phyloP scores from a whole-genome alignment of 2,329 filamentous ascomycete genomes.

The Cladosporium oxysporum region DNA sequence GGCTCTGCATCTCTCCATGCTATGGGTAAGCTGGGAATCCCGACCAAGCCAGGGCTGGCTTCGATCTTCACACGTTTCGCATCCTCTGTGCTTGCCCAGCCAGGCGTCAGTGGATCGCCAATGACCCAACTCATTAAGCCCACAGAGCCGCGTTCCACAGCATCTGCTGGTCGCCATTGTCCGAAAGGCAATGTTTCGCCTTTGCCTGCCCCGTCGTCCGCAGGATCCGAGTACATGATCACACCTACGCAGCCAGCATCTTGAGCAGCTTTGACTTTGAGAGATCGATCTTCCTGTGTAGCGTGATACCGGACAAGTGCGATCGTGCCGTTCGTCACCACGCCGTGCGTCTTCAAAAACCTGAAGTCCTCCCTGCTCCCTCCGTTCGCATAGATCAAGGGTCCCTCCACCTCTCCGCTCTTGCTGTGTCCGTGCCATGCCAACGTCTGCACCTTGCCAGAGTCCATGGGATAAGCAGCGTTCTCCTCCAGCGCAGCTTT shows the following conservation, averaged over 20 bases:
- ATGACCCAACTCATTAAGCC: conserved; percentile 79
- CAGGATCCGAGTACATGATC: conserved; percentile 89
- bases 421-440: conserved; percentile 90
- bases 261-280: conserved; percentile 91
- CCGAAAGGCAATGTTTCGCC: conserved; percentile 76
- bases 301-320: conserved; percentile 81
- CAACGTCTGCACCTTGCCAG: conserved; percentile 65
- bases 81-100: conserved; percentile 69
- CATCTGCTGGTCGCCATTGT: conserved; percentile 74
- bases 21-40: conserved; percentile 87
- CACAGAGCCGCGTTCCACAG: conserved; percentile 80
- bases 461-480: conserved; percentile 62
- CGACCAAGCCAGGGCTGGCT: conserved; percentile 70
- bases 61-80: conserved; percentile 67
- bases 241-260: conserved; percentile 82
- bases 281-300: conserved; percentile 67
- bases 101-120: conserved; percentile 90
- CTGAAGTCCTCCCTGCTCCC: conserved; percentile 84
- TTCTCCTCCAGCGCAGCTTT: conserved; percentile 82
- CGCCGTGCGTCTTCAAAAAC: conserved; percentile 66
- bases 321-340: conserved; percentile 77
- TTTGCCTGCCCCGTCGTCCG: conserved; percentile 75
- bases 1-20: conserved; percentile 86
- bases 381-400: conserved; percentile 88
- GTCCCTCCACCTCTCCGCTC: conserved; percentile 80